Evolutionary conservation across 2,329 filamentous ascomycete species (phyloP), one percentile per base, ranked within the genome.

Genomic region (Sclerotinia borealis): DNA sequence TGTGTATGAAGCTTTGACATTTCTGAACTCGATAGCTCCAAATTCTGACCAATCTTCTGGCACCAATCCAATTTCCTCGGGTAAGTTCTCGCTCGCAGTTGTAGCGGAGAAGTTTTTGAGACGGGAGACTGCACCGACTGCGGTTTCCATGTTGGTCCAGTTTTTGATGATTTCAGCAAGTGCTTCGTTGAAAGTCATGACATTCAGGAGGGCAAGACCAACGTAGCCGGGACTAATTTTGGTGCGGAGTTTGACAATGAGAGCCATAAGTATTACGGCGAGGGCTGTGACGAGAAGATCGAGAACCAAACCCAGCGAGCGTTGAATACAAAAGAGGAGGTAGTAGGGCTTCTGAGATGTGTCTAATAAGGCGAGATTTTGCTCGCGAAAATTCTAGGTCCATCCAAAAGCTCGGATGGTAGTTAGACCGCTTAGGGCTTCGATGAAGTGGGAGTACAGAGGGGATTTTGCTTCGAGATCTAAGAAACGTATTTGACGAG

Each of bases 311-410:
- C 72, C 76, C 0, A 87, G 77, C 84, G 84, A 87, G 29, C 82
- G 77, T 69, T 87, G 85, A 2, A 85, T 79, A 54, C 80, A 79
- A 64, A 79, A 81, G 8, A 86, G 76, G 0, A 85, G 76, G 68
- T 87, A 87, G 62, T 82, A 83, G 0, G 84, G 83, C 34, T 77
- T 75, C 67, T 87, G 85, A 0, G 83, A 84, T 7, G 73, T 73
- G 64, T 87, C 81, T 1, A 87, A 74, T 0, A 83, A 75, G 4
- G 68, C 66, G 19, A 79, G 72, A 62, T 83, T 84, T 65, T 65
- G 52, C 11, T 65, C 61, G 19, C 52, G 39, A 25, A 61, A 64
- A 17, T 61, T 43, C 19, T 66, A 43, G 4, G 48, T 72, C 80
- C 79, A 81, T 10, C 77, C 76, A 64, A 80, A 81, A 4, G 78